A percentile compares a stretch with the other conserved stretches of the same genome.
These are phyloP conservation scores for Byssothecium circinans DNA, from an alignment of 2,329 filamentous ascomycete genomes.

Conservation along the genomic window DNA sequence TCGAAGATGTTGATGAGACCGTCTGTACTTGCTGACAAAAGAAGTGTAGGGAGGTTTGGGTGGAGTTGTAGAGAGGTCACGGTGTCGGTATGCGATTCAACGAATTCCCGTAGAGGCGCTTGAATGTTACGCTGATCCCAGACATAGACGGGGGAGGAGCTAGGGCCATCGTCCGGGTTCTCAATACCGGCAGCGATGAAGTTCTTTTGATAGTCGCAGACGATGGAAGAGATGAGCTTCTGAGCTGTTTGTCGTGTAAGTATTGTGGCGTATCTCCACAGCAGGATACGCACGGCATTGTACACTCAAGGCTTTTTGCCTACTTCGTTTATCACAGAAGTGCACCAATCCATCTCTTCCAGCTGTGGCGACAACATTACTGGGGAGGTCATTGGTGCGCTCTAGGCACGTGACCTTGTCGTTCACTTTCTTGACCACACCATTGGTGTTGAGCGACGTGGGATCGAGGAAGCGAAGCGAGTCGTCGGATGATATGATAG, in stretches of 20 bases:
- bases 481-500: conserved; percentile 70
- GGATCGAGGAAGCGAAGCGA: conserved; percentile 68
- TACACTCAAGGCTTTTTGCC: conserved; percentile 48
- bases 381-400: conserved; percentile 54
- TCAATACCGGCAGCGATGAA: conserved; percentile 74
- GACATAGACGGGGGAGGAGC: conserved; percentile 42
- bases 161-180: conserved; percentile 56
- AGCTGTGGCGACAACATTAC: conserved; percentile 65
- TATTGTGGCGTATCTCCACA: neutral
- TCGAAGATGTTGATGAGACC: conserved; percentile 78
- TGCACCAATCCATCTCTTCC: conserved; percentile 70
- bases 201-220: conserved; percentile 58
- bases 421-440: conserved; percentile 56
- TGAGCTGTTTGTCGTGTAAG: conserved; percentile 46
- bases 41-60: conserved; percentile 60
- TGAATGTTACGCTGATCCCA: conserved; percentile 48
- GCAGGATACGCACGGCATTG: conserved; percentile 34
- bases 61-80: conserved; percentile 65
- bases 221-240: conserved; percentile 64
- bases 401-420: conserved; percentile 66
- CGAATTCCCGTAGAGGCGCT: conserved; percentile 43
- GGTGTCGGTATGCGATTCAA: conserved; percentile 58
- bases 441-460: conserved; percentile 53
- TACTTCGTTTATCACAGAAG: conserved; percentile 66
- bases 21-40: conserved; percentile 78